Conservation (phyloP, 1,139 yeast species). For the Starmera stellimalicola region DNA sequence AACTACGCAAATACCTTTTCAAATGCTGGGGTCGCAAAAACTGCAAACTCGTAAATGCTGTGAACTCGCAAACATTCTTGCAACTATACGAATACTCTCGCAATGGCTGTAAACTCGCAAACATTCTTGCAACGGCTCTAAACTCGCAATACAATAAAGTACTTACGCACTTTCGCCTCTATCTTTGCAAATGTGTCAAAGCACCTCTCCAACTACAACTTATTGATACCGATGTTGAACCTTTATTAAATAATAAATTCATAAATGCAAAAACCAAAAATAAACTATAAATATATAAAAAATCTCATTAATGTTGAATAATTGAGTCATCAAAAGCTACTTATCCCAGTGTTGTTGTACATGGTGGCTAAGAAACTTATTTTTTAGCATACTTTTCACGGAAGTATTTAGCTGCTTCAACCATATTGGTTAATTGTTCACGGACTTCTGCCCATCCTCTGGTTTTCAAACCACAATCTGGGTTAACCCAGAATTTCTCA, state of each 20-base stretch:
- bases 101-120: too few species aligned
- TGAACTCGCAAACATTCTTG: too few species aligned
- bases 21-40: too few species aligned
- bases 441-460: slow-evolving; percentile 92
- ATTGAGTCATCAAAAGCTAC: slow-evolving; percentile 3
- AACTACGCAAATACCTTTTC: too few species aligned
- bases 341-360: not conserved
- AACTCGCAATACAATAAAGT: too few species aligned
- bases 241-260: slow-evolving; percentile 1
- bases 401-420: slow-evolving; percentile 95
- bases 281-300: slow-evolving; percentile 3
- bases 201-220: too few species aligned
- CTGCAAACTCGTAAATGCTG: too few species aligned
- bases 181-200: too few species aligned
- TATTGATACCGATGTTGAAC: slow-evolving; percentile 2
- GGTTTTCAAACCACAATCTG: slow-evolving; percentile 99
- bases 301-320: slow-evolving; percentile 15
- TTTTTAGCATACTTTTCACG: slow-evolving; percentile 47
- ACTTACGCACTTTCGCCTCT: too few species aligned
- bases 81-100: too few species aligned
- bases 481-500: slow-evolving; percentile 98
- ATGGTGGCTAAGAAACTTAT: slow-evolving; percentile 8
- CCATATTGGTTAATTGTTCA: slow-evolving; percentile 92
- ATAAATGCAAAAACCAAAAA: slow-evolving; percentile 1
- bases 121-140: too few species aligned